Evolutionary conservation across 2,329 filamentous ascomycete genomes (phyloP), one percentile per base, ranked within the genome.

Genomic region (Colletotrichum melonis): DNA sequence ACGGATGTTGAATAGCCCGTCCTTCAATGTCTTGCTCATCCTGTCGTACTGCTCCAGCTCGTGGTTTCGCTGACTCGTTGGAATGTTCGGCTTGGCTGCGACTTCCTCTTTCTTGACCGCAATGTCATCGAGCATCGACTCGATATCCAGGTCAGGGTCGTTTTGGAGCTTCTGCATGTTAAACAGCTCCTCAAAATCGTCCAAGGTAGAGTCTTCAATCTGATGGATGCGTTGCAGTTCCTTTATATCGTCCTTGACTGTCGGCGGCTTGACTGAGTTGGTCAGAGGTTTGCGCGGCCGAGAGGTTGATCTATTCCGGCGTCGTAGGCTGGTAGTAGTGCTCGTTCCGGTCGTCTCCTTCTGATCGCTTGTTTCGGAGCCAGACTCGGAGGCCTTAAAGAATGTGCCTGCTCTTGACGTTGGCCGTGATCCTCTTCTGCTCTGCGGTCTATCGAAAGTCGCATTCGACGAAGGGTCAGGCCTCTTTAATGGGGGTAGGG

Each of bases 201-300:
- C 89, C n/a, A 90, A 79, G 0, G 89, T 91, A 1, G 88, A 89
- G 76, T 91, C 89, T 22, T 91, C 89, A 30, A 90, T 86, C 66
- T 90, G 84, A 76, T 90, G 86, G 57, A 81, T 82, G 19, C 84
- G 84, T 74, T 89, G 84, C 58, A 91, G 87, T 63, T 88, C 85
- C 32, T 85, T 81, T 32, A 91, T 80, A 75, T 91, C 89, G 69
- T 90, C 88, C 67, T 84, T 87, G 66, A 89, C 89, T 2, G 86
- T 88, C 2, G 88, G 86, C 3, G 84, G 88, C 70, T 84, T 87
- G 65, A 86, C 86, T 4, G 89, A 87, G 80, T 91, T 91, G 74
- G 84, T 83, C 46, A 90, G 78, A 12, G 86, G 84, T n/a, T 79
- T 82, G 42, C 84, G 84, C 55, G 81, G 80, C 66, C 86, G 85